Percentiles rank a stretch among this genome's conserved stretches.
phyloP scores from a whole-genome alignment of 2,329 filamentous ascomycete genomes.

The Aspergillus fijiensis region DNA sequence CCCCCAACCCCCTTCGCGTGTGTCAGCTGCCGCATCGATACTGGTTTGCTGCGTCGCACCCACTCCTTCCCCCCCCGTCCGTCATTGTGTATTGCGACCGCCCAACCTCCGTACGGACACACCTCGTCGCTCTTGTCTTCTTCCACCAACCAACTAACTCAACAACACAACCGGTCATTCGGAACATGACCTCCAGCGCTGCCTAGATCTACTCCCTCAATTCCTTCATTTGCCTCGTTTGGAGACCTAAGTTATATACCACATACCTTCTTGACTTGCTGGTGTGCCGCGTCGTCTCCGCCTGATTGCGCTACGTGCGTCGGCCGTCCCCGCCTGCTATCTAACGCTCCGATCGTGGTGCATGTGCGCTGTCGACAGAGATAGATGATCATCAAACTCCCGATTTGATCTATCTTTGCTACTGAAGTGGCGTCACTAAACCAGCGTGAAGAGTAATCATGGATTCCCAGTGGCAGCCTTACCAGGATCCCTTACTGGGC shows the following conservation, averaged over 20 bases:
- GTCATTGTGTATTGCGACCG: slow-evolving; percentile 23
- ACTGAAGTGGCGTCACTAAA: slow-evolving; percentile 12
- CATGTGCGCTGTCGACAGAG: slow-evolving; percentile 28
- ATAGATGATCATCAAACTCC: slow-evolving; percentile 22
- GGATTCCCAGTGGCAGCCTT: slow-evolving; percentile 66
- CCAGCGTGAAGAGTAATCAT: slow-evolving; percentile 42
- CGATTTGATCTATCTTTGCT: slow-evolving; percentile 6
- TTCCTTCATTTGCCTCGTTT: slow-evolving; percentile 3
- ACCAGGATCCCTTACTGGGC: slow-evolving; percentile 61
- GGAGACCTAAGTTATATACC: neutral
- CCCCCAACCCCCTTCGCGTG: slow-evolving; percentile 12
- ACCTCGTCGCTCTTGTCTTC: slow-evolving; percentile 16
- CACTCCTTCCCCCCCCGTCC: neutral
- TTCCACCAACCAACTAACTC: slow-evolving; percentile 3
- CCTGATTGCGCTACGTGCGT: slow-evolving; percentile 31
- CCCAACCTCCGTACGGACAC: slow-evolving; percentile 17
- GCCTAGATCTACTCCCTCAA: slow-evolving; percentile 22
- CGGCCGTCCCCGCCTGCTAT: slow-evolving; percentile 28
- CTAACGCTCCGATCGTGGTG: slow-evolving; percentile 31
- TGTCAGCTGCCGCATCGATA: slow-evolving; percentile 19
- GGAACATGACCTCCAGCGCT: slow-evolving; percentile 28
- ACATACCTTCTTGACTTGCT: neutral
- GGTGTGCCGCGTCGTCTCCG: slow-evolving; percentile 18
- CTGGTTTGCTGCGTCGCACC: slow-evolving; percentile 14
- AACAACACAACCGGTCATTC: slow-evolving; percentile 10